A percentile compares a stretch with the other conserved stretches of the same genome.
These are phyloP conservation scores for Rubroboletus satanas DNA, from an alignment of 768 basidiomycete species.

Conservation along the genomic window DNA sequence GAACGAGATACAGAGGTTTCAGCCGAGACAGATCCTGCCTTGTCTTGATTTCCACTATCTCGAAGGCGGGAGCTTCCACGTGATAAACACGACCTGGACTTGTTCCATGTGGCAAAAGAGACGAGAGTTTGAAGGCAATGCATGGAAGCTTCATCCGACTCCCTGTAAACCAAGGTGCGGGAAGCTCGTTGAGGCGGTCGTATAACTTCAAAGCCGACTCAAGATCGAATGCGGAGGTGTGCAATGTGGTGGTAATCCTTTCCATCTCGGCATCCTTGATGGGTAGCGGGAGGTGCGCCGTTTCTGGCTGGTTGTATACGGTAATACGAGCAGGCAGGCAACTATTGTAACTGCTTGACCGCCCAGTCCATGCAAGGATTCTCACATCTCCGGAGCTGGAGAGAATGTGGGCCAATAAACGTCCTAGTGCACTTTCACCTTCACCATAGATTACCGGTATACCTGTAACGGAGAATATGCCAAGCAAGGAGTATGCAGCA, in stretches of 20 bases:
- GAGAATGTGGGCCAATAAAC: neutral
- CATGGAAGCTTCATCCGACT: slow-evolving; percentile 8
- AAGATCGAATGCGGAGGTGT: neutral
- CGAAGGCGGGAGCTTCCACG: neutral
- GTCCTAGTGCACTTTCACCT: neutral
- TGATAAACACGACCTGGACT: neutral
- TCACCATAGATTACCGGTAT: neutral
- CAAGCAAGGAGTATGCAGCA: neutral
- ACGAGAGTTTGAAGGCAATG: neutral
- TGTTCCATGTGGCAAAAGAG: neutral
- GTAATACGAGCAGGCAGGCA: slow-evolving; percentile 1
- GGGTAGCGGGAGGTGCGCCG: neutral
- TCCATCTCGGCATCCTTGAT: neutral
- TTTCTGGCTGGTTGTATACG: neutral
- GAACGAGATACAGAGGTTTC: neutral
- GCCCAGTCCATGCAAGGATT: slow-evolving; percentile 7
- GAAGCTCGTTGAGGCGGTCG: neutral
- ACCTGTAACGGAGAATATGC: neutral
- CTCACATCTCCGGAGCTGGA: neutral
- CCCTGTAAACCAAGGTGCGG: neutral
- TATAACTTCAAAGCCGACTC: neutral
- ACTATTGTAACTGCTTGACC: slow-evolving; percentile 1
- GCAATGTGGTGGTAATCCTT: neutral
- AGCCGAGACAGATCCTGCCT: neutral
- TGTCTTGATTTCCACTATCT: neutral